Conservation (phyloP, 1,284 basidiomycete species). For the Phlebopus sp. region DNA sequence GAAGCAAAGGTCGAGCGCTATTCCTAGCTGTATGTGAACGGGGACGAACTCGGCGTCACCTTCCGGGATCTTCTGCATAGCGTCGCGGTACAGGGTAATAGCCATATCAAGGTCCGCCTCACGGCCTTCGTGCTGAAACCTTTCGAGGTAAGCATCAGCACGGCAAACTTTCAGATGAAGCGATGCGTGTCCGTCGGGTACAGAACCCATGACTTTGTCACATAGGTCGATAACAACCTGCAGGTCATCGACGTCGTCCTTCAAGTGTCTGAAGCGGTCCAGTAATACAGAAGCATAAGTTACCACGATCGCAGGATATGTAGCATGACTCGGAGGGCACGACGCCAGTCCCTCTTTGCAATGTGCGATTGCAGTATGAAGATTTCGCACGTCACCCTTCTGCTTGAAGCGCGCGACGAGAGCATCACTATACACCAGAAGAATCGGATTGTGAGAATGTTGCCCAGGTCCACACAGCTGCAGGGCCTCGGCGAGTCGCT, state of each 20-base stretch:
- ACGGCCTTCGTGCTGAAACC: constrained; percentile 13
- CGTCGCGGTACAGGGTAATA: constrained; percentile 15
- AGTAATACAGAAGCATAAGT: constrained; percentile 11
- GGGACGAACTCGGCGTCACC: constrained; percentile 14
- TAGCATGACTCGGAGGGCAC: constrained; percentile 1
- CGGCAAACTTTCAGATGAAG: constrained; percentile 14
- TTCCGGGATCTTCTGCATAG: constrained; percentile 13
- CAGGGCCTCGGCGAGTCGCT: constrained; percentile 15
- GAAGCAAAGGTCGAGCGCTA: constrained; percentile 23
- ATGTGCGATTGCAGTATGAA: constrained; percentile 13
- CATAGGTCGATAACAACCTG: constrained; percentile 21
- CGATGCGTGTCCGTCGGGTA: not conserved
- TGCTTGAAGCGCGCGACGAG: constrained; percentile 14
- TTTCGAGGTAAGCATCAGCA: constrained; percentile 18
- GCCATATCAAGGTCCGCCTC: constrained; percentile 15
- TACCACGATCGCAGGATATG: constrained; percentile 6
- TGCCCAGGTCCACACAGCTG: constrained; percentile 11
- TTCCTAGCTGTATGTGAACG: constrained; percentile 15
- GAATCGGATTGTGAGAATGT: constrained; percentile 8
- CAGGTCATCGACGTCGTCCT: constrained; percentile 15
- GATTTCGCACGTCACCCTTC: constrained; percentile 17
- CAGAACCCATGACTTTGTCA: constrained; percentile 15
- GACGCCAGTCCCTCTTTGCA: constrained; percentile 16
- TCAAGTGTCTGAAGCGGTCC: constrained; percentile 6
- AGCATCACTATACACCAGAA: constrained; percentile 16